Evolutionary conservation across 208 protist species (phyloP).

Genomic region (Porcisia hertigi): DNA sequence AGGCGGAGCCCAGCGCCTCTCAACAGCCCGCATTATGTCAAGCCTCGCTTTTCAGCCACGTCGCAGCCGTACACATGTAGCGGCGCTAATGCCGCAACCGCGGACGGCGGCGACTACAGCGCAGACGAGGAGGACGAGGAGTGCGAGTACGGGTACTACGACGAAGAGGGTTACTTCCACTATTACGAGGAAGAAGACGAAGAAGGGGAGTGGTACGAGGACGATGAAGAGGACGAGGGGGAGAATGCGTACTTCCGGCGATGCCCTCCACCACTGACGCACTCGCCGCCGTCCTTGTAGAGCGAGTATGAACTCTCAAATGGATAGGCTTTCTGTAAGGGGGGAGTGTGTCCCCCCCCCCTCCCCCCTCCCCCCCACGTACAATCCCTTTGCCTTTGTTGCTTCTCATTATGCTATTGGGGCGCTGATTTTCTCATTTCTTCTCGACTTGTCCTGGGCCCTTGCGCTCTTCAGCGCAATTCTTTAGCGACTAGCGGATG

Average conservation of each 20-base stretch:
- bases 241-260: conserved; percentile 29
- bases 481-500: no score
- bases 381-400: no score
- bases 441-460: neutral
- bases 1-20: neutral
- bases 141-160: conserved; percentile 37
- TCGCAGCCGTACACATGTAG: neutral
- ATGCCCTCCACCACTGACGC: conserved; percentile 36
- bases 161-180: conserved; percentile 35
- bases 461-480: no score
- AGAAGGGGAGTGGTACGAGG: conserved; percentile 20
- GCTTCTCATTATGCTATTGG: no score
- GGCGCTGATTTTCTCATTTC: neutral
- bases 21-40: neutral
- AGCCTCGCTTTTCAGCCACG: neutral
- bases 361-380: no score
- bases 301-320: neutral
- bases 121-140: conserved; percentile 43
- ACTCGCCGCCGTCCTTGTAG: conserved; percentile 56
- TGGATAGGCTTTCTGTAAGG: neutral
- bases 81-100: neutral
- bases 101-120: conserved; percentile 2
- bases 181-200: conserved; percentile 34
- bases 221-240: conserved; percentile 26
- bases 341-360: neutral